Evolutionary conservation across 129 eudicot species (phyloP).

Genomic region (Arctium lappa): DNA sequence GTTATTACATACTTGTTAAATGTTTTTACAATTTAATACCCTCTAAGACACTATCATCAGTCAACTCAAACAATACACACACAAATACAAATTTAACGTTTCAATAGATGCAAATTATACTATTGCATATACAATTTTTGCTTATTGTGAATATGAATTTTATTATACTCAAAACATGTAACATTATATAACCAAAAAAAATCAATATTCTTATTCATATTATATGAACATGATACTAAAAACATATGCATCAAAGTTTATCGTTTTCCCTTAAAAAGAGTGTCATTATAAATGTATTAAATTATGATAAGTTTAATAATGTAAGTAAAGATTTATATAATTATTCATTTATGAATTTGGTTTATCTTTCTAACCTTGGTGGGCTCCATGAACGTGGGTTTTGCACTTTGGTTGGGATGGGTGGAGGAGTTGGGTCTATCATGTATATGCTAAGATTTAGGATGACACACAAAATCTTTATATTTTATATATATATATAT

Average conservation of each 20-base stretch:
- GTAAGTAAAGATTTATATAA: not conserved
- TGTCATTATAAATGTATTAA: too few species aligned
- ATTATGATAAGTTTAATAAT: not conserved
- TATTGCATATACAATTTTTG: not conserved
- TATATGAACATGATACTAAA: too few species aligned
- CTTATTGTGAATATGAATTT: not conserved
- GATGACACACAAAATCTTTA: not conserved
- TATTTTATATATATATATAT: not conserved
- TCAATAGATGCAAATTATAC: not conserved
- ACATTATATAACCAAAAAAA: not conserved
- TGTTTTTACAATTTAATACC: too few species aligned
- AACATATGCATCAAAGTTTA: not conserved
- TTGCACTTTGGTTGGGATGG: conserved; percentile 5
- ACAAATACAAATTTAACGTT: not conserved
- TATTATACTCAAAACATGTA: not conserved
- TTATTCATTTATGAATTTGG: not conserved
- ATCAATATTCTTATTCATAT: not conserved
- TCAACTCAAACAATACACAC: too few species aligned
- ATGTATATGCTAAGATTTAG: not conserved
- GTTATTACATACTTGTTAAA: too few species aligned
- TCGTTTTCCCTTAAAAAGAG: not conserved
- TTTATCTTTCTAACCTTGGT: not conserved
- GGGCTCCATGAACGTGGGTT: conserved; percentile 7
- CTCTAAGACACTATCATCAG: too few species aligned
- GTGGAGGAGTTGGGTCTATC: not conserved